Conservation (phyloP, 305 asterid genomes). For the Fraxinus greggii region DNA sequence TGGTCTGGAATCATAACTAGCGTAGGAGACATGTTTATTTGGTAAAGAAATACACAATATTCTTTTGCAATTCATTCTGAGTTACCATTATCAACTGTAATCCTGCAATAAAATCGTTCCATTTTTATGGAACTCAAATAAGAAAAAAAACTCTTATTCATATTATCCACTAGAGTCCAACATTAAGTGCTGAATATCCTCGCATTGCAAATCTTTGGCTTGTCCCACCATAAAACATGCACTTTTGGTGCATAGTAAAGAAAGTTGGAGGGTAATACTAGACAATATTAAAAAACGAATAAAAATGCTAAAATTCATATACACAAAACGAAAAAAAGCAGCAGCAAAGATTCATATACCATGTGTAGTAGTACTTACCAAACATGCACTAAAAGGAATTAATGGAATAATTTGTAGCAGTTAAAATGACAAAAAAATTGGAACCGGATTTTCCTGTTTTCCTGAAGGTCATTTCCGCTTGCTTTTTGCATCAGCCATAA, state of each 20-base stretch:
- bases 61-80: constrained; percentile 57
- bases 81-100: constrained; percentile 29
- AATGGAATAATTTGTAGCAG: not conserved
- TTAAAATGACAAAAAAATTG: not conserved
- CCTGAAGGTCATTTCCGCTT: not conserved
- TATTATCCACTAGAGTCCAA: constrained; percentile 13
- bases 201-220: not conserved
- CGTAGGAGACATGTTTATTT: constrained; percentile 4
- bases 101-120: constrained; percentile 26
- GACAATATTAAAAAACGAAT: not conserved
- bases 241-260: not conserved
- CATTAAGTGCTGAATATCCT: constrained; percentile 6
- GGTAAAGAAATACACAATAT: constrained; percentile 33
- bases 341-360: not conserved
- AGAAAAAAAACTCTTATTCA: not conserved
- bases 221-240: not conserved
- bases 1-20: constrained; percentile 33
- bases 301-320: not conserved
- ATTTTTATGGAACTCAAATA: constrained; percentile 12
- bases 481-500: not conserved
- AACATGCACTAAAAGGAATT: not conserved
- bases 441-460: not conserved
- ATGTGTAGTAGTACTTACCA: not conserved
- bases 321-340: not conserved
- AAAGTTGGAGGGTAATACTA: not conserved